These are phyloP conservation scores for Lactarius hengduanensis DNA, from an alignment of 768 basidiomycete species.

Conservation along the genomic window DNA sequence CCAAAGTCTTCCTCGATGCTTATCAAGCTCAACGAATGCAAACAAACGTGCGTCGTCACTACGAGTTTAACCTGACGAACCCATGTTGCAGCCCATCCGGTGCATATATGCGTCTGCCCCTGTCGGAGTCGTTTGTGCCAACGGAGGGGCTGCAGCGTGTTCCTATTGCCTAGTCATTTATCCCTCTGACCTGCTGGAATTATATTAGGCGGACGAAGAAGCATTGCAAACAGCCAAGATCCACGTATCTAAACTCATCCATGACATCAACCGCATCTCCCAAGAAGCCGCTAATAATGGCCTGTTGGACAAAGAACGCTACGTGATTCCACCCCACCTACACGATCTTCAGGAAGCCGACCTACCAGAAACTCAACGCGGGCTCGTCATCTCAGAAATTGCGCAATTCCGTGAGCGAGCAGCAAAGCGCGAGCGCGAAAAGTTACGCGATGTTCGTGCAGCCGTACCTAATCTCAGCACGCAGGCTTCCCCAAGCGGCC, in stretches of 20 bases:
- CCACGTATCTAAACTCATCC: constrained; percentile 62
- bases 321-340: constrained; percentile 92
- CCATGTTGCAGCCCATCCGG: constrained; percentile 17
- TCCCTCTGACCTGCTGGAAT: constrained; percentile 15
- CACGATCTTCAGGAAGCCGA: constrained; percentile 97
- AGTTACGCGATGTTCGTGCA: constrained; percentile 72
- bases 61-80: constrained; percentile 6
- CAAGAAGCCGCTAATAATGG: constrained; percentile 74
- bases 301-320: constrained; percentile 80
- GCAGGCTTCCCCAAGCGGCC: constrained; percentile 50
- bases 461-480: constrained; percentile 47
- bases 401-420: constrained; percentile 94
- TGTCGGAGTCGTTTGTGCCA: background rate
- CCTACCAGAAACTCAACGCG: constrained; percentile 90
- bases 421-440: constrained; percentile 87
- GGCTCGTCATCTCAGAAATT: constrained; percentile 93
- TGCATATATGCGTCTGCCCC: constrained; percentile 7
- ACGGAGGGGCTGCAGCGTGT: constrained; percentile 10
- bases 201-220: constrained; percentile 65
- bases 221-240: constrained; percentile 59
- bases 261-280: constrained; percentile 68
- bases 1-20: constrained; percentile 80
- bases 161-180: constrained; percentile 2
- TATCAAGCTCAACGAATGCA: constrained; percentile 77
- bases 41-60: constrained; percentile 64